These are phyloP conservation scores for Catharanthus roseus DNA, from an alignment of 257 asterid species.

Conservation along the genomic window DNA sequence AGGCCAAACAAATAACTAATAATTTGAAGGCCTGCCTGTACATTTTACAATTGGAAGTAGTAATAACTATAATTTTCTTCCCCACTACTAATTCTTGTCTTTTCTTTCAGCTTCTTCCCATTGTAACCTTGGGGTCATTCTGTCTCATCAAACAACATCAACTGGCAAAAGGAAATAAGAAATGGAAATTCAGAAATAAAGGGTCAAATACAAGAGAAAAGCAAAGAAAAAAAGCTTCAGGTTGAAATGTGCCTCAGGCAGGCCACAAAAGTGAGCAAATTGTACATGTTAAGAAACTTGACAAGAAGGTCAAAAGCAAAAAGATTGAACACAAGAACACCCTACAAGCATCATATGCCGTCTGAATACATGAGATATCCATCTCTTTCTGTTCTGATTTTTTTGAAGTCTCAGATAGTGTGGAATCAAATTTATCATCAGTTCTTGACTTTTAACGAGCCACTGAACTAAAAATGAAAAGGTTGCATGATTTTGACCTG, in stretches of 20 bases:
- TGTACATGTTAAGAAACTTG: neutral
- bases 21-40: constrained; percentile 5
- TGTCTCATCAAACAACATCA: constrained; percentile 44
- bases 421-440: neutral
- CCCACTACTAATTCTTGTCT: neutral
- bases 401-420: neutral
- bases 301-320: neutral
- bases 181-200: neutral
- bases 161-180: constrained; percentile 16
- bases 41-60: constrained; percentile 1
- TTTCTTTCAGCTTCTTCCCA: constrained; percentile 5
- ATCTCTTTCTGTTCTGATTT: neutral
- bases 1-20: neutral
- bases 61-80: neutral
- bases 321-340: neutral
- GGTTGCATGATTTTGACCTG: neutral
- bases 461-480: neutral
- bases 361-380: neutral
- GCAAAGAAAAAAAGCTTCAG: neutral
- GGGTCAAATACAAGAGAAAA: constrained; percentile 8
- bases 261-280: constrained; percentile 1
- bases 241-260: neutral
- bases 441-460: neutral
- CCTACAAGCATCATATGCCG: neutral
- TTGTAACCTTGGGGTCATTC: constrained; percentile 8